Evolutionary conservation across 2,329 filamentous ascomycete genomes (phyloP).

Genomic region (Ophioceras dolichostomum): DNA sequence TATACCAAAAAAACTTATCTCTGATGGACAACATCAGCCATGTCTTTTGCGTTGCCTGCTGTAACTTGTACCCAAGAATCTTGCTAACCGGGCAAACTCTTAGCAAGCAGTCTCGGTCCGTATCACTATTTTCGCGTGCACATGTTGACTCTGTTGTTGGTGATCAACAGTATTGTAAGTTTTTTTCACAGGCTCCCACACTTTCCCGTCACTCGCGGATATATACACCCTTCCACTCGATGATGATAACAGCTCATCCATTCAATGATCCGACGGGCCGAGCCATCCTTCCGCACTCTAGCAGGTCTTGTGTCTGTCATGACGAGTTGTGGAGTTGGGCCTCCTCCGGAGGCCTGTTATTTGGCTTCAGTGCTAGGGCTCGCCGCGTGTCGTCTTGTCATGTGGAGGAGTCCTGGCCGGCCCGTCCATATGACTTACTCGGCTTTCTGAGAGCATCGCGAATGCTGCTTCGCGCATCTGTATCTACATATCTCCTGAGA

Average conservation of each 20-base stretch:
- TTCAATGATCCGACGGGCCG: constrained; percentile 58
- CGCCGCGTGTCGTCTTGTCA: constrained; percentile 44
- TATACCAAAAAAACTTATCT: constrained; percentile 49
- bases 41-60: too few relatives aligned
- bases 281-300: constrained; percentile 66
- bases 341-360: constrained; percentile 36
- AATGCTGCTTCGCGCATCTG: too few relatives aligned
- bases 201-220: too few relatives aligned
- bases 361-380: constrained; percentile 44
- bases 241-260: constrained; percentile 64
- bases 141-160: too few relatives aligned
- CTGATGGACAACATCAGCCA: too few relatives aligned
- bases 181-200: too few relatives aligned
- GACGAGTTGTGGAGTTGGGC: constrained; percentile 66
- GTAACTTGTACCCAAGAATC: too few relatives aligned
- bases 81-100: too few relatives aligned
- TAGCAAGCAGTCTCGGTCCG: too few relatives aligned
- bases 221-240: constrained; percentile 10
- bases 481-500: too few relatives aligned
- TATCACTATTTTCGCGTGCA: too few relatives aligned
- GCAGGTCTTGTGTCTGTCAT: constrained; percentile 36
- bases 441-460: constrained; percentile 25
- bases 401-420: constrained; percentile 17
- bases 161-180: too few relatives aligned
- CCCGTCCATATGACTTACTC: constrained; percentile 22